phyloP scores from a whole-genome alignment of 495 filamentous ascomycete genomes.

The Hypoxylon subgilvum region DNA sequence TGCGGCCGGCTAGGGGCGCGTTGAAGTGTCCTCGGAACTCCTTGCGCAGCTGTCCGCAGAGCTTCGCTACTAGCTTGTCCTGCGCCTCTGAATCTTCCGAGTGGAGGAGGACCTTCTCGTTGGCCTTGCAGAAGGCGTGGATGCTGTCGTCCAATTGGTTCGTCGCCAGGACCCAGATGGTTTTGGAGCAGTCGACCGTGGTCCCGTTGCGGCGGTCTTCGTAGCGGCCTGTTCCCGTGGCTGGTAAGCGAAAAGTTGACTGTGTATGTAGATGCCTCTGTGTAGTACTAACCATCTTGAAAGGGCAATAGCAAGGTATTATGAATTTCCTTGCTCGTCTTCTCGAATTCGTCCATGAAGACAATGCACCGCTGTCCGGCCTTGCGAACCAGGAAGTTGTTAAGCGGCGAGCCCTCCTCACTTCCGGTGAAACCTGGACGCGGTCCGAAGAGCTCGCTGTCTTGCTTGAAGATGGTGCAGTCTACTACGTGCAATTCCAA shows the following conservation, averaged over 20 bases:
- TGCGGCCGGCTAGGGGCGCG: constrained; percentile 48
- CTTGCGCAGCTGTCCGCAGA: constrained; percentile 41
- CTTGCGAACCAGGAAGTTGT: constrained; percentile 57
- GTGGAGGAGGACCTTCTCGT: constrained; percentile 34
- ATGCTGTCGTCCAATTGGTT: constrained; percentile 54
- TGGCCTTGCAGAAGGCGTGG: constrained; percentile 41
- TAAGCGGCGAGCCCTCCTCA: constrained; percentile 53
- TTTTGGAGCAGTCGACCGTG: constrained; percentile 57
- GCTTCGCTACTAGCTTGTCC: constrained; percentile 33
- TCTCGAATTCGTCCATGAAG: constrained; percentile 66
- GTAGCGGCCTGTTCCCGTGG: constrained; percentile 47
- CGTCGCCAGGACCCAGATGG: constrained; percentile 63
- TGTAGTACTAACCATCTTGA: constrained; percentile 43
- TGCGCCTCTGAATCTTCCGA: constrained; percentile 21
- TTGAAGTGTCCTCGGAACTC: constrained; percentile 38
- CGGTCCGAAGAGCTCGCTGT: constrained; percentile 57
- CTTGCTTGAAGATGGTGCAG: constrained; percentile 48
- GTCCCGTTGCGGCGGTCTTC: constrained; percentile 50
- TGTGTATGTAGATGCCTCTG: background rate
- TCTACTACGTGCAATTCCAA: constrained; percentile 52
- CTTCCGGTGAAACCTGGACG: constrained; percentile 43
- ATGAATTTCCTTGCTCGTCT: constrained; percentile 54
- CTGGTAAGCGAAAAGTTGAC: no score
- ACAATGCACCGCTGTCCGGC: constrained; percentile 51
- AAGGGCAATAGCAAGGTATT: constrained; percentile 55